Percentiles rank a stretch among this genome's conserved stretches.
phyloP scores from a whole-genome alignment of 148 eudicot genomes.

The Camellia japonica region DNA sequence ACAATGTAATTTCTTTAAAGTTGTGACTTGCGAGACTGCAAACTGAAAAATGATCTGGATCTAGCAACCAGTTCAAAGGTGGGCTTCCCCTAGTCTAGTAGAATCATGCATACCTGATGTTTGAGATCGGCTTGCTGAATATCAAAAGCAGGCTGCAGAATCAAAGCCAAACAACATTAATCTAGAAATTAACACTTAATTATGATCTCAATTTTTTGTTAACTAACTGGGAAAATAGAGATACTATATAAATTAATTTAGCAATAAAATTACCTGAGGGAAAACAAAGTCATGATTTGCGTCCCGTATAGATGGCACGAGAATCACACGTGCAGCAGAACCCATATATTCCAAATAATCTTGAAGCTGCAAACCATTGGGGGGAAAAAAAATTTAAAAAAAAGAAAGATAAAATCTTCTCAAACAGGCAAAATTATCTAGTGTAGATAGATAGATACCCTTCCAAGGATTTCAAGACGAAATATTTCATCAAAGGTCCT shows the following conservation, averaged over 20 bases:
- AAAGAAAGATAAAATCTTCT: conserved; percentile 12
- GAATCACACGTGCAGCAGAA: conserved; percentile 72
- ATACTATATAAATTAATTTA: neutral
- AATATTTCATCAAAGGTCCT: conserved; percentile 83
- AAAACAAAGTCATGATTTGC: conserved; percentile 91
- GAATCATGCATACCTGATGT: conserved; percentile 56
- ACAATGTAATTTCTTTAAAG: conserved; percentile 16
- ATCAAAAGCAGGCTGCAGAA: conserved; percentile 83
- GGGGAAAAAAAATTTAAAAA: neutral
- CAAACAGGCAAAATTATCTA: neutral
- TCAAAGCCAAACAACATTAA: conserved; percentile 13
- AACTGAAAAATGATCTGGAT: neutral
- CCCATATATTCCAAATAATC: conserved; percentile 98
- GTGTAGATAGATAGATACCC: conserved; percentile 40
- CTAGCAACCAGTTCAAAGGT: neutral
- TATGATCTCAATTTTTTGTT: neutral
- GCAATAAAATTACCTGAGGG: conserved; percentile 67
- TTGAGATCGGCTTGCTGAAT: conserved; percentile 49
- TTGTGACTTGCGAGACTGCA: neutral
- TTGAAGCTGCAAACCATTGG: conserved; percentile 58
- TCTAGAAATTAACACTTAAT: neutral
- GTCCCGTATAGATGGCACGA: conserved; percentile 89
- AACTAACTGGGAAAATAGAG: neutral
- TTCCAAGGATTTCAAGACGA: conserved; percentile 65
- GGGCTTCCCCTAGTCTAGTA: neutral